These are phyloP conservation scores for Penicillium mononematosum DNA, from an alignment of 495 filamentous ascomycete genomes.

Conservation along the genomic window DNA sequence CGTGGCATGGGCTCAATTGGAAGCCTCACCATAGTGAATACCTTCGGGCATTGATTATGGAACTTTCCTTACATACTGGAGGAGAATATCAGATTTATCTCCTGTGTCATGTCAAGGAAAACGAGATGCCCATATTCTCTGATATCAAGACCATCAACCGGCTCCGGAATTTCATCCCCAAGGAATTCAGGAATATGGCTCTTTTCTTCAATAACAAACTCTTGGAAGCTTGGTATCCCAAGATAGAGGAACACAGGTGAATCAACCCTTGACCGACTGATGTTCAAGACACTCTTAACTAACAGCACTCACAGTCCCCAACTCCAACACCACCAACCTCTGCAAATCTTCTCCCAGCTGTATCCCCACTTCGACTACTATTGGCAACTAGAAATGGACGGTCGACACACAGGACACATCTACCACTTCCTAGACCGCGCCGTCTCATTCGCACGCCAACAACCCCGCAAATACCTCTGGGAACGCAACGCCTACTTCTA, in stretches of 20 bases:
- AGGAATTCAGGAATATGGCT: slow-evolving; percentile 65
- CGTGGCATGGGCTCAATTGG: slow-evolving; percentile 65
- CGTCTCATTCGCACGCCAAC: slow-evolving; percentile 54
- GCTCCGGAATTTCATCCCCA: slow-evolving; percentile 51
- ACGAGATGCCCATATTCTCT: slow-evolving; percentile 49
- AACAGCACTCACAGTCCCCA: slow-evolving; percentile 15
- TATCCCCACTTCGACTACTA: slow-evolving; percentile 71
- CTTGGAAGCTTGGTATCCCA: slow-evolving; percentile 32
- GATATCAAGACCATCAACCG: slow-evolving; percentile 51
- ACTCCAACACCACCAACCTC: slow-evolving; percentile 34
- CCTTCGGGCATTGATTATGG: slow-evolving; percentile 71
- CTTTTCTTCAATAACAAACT: slow-evolving; percentile 60
- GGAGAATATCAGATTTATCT: slow-evolving; percentile 77
- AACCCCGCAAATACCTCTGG: slow-evolving; percentile 70
- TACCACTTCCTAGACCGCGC: slow-evolving; percentile 67
- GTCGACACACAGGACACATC: slow-evolving; percentile 67
- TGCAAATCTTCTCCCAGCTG: slow-evolving; percentile 58
- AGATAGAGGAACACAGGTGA: slow-evolving; percentile 28
- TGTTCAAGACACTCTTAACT: not conserved
- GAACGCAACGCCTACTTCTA: slow-evolving; percentile 74
- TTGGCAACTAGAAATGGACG: slow-evolving; percentile 78
- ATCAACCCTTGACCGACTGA: not conserved
- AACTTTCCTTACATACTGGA: slow-evolving; percentile 68
- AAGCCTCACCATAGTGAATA: slow-evolving; percentile 68
- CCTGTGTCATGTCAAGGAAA: slow-evolving; percentile 69